Evolutionary conservation across 1,284 basidiomycete genomes (phyloP).

Genomic region (Malassezia obtusa): DNA sequence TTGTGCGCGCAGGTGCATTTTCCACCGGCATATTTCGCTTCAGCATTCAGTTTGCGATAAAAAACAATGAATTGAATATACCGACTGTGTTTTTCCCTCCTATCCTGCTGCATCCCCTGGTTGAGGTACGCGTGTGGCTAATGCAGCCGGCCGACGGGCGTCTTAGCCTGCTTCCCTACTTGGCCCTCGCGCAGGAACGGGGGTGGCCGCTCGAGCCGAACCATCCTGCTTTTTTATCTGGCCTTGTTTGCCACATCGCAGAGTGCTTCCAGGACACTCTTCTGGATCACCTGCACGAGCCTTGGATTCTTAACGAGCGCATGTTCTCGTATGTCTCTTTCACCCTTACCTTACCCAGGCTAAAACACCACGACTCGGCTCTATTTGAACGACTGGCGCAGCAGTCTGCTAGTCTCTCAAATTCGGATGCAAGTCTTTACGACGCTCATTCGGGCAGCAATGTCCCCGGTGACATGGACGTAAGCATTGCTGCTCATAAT

Average conservation of each 20-base stretch:
- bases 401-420: slow-evolving; percentile 8
- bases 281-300: not conserved
- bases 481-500: not conserved
- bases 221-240: not conserved
- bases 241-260: not conserved
- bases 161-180: slow-evolving; percentile 2
- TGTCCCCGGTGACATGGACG: slow-evolving; percentile 12
- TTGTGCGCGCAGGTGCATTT: slow-evolving; percentile 7
- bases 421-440: not conserved
- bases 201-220: not conserved
- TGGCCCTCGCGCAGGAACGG: not conserved
- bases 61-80: not conserved
- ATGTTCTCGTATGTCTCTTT: slow-evolving; percentile 7
- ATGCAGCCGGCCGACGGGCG: slow-evolving; percentile 3
- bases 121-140: slow-evolving; percentile 3
- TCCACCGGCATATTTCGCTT: slow-evolving; percentile 15
- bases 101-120: slow-evolving; percentile 13
- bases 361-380: not conserved
- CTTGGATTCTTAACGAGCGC: slow-evolving; percentile 7
- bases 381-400: slow-evolving; percentile 8
- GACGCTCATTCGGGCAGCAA: slow-evolving; percentile 11
- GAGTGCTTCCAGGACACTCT: not conserved
- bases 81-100: slow-evolving; percentile 13
- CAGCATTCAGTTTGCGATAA: slow-evolving; percentile 5
- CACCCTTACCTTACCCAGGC: not conserved